phyloP scores from a whole-genome alignment of 257 asterid genomes.

The Apocynum venetum region DNA sequence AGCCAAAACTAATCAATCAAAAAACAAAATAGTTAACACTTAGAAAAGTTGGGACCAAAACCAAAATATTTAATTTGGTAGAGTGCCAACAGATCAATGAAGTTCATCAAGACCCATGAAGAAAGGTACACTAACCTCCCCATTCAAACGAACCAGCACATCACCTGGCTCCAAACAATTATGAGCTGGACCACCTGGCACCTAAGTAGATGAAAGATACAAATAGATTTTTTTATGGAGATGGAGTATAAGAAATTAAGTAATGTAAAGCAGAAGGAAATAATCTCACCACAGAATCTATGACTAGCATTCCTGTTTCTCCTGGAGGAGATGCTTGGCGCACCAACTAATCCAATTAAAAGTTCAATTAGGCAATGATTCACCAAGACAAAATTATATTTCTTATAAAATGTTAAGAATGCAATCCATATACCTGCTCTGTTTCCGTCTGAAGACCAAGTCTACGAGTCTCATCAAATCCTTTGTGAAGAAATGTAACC shows the following conservation, averaged over 20 bases:
- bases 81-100: neutral
- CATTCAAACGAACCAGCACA: conserved; percentile 85
- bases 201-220: conserved; percentile 43
- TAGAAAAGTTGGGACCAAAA: neutral
- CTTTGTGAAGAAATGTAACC: conserved; percentile 96
- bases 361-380: conserved; percentile 6
- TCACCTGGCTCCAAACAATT: conserved; percentile 96
- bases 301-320: conserved; percentile 99
- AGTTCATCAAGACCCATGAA: too few relatives aligned
- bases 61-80: neutral
- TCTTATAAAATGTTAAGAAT: conserved; percentile 5
- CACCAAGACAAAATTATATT: neutral
- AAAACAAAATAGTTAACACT: neutral
- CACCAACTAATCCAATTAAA: conserved; percentile 56
- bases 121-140: conserved; percentile 58
- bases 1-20: neutral
- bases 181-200: conserved; percentile 95
- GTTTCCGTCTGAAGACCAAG: conserved; percentile 90
- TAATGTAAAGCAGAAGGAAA: conserved; percentile 10
- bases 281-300: conserved; percentile 86
- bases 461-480: conserved; percentile 95
- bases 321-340: conserved; percentile 84
- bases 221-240: neutral
- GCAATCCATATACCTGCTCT: conserved; percentile 60
- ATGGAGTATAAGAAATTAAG: neutral